Percentiles rank a stretch among this genome's conserved stretches.
phyloP scores from a whole-genome alignment of 176 grass and related monocot genomes.

The Carex pumila region DNA sequence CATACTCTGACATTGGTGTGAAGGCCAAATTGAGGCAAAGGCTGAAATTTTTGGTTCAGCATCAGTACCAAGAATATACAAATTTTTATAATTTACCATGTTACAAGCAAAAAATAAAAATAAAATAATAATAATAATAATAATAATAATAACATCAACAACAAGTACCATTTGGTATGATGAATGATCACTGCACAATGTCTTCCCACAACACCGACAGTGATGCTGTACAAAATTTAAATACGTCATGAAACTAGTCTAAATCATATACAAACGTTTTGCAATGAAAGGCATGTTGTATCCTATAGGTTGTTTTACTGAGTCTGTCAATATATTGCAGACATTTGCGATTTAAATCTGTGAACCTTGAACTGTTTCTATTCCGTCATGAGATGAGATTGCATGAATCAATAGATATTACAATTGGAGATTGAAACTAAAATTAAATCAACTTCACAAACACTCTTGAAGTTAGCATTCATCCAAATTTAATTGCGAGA shows the following conservation, averaged over 20 bases:
- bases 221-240: slow-evolving; percentile 61
- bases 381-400: neutral
- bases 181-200: slow-evolving; percentile 90
- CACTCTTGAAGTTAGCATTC: neutral
- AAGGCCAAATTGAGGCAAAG: slow-evolving; percentile 84
- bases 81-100: neutral
- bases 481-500: neutral
- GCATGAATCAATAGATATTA: neutral
- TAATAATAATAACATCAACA: too few relatives aligned
- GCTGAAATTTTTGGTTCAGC: slow-evolving; percentile 33
- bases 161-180: slow-evolving; percentile 74
- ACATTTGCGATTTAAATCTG: neutral
- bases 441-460: neutral
- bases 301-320: neutral
- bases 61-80: slow-evolving; percentile 4
- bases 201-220: slow-evolving; percentile 85
- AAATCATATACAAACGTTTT: neutral
- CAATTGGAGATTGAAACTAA: neutral
- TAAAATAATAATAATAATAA: neutral
- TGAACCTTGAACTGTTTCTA: neutral
- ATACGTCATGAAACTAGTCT: neutral
- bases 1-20: slow-evolving; percentile 86
- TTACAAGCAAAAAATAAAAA: neutral
- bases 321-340: neutral
- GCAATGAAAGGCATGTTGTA: neutral